phyloP scores from a whole-genome alignment of 2,329 filamentous ascomycete species.

The Aureobasidium sp. region DNA sequence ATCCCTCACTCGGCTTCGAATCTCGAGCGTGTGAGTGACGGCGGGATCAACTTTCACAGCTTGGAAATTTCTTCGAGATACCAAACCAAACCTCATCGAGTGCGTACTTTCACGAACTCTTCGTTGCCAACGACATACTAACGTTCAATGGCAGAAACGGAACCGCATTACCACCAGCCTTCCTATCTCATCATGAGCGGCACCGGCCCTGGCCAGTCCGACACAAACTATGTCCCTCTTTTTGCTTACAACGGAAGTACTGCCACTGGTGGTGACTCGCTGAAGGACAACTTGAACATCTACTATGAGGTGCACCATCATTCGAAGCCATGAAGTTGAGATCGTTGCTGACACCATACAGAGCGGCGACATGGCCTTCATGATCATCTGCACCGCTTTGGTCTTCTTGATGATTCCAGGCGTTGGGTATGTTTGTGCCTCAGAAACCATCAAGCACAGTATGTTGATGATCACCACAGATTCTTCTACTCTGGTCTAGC shows the following conservation, averaged over 20 bases:
- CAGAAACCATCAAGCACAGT: not conserved
- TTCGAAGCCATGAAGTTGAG: not conserved
- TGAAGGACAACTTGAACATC: slow-evolving; percentile 79
- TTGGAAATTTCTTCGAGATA: not conserved
- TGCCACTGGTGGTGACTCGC: slow-evolving; percentile 71
- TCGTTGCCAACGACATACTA: not conserved
- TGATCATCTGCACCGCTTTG: slow-evolving; percentile 78
- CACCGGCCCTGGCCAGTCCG: slow-evolving; percentile 3
- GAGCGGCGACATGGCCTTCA: slow-evolving; percentile 86
- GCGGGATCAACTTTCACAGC: slow-evolving; percentile 5
- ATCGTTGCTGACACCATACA: slow-evolving; percentile 39
- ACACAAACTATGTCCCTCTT: slow-evolving; percentile 32
- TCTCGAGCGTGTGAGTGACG: not conserved
- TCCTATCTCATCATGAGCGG: slow-evolving; percentile 15
- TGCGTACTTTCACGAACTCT: not conserved
- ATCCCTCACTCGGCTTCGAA: not conserved
- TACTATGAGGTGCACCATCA: slow-evolving; percentile 75
- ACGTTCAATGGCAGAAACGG: not conserved
- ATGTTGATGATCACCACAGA: slow-evolving; percentile 41
- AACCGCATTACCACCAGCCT: slow-evolving; percentile 9
- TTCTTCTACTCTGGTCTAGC: slow-evolving; percentile 97
- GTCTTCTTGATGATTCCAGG: slow-evolving; percentile 95
- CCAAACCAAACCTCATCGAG: not conserved
- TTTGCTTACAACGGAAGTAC: slow-evolving; percentile 71
- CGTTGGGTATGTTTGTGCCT: slow-evolving; percentile 64